phyloP scores from a whole-genome alignment of 345 rosid genomes.

The Rhodomyrtus tomentosa region DNA sequence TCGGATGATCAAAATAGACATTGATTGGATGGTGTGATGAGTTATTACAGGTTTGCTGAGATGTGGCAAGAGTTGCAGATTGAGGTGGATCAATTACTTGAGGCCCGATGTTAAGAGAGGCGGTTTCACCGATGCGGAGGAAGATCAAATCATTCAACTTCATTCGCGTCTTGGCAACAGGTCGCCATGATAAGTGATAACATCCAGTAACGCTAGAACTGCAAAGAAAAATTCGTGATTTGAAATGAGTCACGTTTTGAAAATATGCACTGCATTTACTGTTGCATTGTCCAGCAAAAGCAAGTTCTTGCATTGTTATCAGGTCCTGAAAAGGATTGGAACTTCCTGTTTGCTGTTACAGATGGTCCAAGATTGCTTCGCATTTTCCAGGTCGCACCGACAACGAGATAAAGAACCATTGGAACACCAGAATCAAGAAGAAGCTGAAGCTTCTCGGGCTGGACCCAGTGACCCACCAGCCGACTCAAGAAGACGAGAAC shows the following conservation, averaged over 20 bases:
- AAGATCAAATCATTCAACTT: conserved; percentile 66
- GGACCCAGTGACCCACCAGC: conserved; percentile 61
- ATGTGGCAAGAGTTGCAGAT: conserved; percentile 88
- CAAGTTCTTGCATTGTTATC: not conserved
- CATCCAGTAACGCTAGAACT: not conserved
- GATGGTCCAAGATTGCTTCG: conserved; percentile 93
- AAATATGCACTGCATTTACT: not conserved
- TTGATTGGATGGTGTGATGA: not conserved
- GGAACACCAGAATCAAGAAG: conserved; percentile 91
- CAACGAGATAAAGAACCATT: conserved; percentile 92
- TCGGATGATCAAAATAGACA: not conserved
- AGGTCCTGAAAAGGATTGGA: not conserved
- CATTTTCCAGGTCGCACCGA: conserved; percentile 90
- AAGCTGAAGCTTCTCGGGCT: conserved; percentile 51
- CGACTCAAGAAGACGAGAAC: conserved; percentile 12
- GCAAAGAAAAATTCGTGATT: not conserved
- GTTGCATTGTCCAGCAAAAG: not conserved
- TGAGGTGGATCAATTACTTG: conserved; percentile 90
- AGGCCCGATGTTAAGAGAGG: conserved; percentile 90
- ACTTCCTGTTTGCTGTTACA: conserved; percentile 1
- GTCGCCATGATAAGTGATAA: conserved; percentile 11
- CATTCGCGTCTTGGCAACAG: conserved; percentile 77
- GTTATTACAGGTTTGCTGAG: conserved; percentile 50
- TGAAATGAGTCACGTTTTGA: not conserved
- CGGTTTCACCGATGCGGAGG: conserved; percentile 69